Percentiles rank a stretch among this genome's conserved stretches.
phyloP scores from a whole-genome alignment of 177 flowering plant species.

The Vitis hybrid region DNA sequence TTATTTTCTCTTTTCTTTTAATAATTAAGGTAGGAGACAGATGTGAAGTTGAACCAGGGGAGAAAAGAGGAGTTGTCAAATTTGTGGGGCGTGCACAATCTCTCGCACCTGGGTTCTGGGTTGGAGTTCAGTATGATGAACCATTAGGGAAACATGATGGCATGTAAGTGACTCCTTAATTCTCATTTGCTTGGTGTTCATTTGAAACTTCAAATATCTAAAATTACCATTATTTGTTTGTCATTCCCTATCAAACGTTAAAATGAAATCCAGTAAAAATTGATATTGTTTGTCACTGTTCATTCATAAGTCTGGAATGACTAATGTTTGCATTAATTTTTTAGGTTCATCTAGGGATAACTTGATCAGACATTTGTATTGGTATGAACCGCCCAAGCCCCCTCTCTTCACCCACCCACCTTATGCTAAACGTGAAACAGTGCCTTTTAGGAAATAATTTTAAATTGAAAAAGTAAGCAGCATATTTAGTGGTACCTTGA shows the following conservation, averaged over 20 bases:
- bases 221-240: not conserved
- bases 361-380: too few relatives aligned
- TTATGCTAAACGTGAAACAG: too few relatives aligned
- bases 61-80: conserved; percentile 83
- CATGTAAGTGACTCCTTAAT: conserved; percentile 43
- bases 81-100: conserved; percentile 79
- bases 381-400: too few relatives aligned
- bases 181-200: not conserved
- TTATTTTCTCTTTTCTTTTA: not conserved
- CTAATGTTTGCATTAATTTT: too few relatives aligned
- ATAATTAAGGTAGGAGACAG: conserved; percentile 76
- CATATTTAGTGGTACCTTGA: too few relatives aligned
- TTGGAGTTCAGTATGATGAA: conserved; percentile 94
- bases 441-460: too few relatives aligned
- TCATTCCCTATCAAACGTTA: not conserved
- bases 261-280: too few relatives aligned
- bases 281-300: too few relatives aligned
- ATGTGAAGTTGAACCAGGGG: conserved; percentile 95
- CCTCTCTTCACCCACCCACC: too few relatives aligned
- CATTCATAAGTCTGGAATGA: too few relatives aligned
- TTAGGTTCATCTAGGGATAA: too few relatives aligned
- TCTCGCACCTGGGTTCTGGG: conserved; percentile 91
- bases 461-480: too few relatives aligned
- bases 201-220: not conserved
- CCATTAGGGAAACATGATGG: conserved; percentile 97